Evolutionary conservation across 1,284 basidiomycete species (phyloP).

Genomic region (Cryptococcus floricola): DNA sequence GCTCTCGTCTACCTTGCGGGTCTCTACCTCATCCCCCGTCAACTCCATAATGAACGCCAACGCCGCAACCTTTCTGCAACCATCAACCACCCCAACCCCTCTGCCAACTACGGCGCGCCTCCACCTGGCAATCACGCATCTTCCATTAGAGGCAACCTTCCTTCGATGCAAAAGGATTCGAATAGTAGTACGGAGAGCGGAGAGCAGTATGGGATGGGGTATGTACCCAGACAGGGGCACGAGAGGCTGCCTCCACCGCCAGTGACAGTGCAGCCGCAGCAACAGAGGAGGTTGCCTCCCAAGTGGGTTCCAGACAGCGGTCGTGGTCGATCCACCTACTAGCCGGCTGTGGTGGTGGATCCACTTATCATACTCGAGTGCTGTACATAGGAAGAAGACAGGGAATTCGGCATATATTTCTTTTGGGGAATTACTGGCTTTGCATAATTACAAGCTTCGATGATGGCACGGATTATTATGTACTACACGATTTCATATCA

Average conservation of each 20-base stretch:
- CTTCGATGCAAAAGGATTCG: not conserved
- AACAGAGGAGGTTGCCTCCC: not conserved
- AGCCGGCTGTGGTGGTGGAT: too few species aligned
- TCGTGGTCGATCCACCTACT: too few species aligned
- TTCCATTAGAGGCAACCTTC: not conserved
- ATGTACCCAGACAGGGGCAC: not conserved
- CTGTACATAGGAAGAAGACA: too few species aligned
- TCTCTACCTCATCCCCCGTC: slow-evolving; percentile 18
- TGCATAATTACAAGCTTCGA: too few species aligned
- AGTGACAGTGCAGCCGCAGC: not conserved
- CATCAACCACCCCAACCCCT: not conserved
- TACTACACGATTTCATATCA: too few species aligned
- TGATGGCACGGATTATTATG: too few species aligned
- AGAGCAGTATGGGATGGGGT: not conserved
- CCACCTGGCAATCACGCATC: not conserved
- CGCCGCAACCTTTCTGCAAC: slow-evolving; percentile 4
- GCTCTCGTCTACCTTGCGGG: slow-evolving; percentile 16
- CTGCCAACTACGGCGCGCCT: not conserved
- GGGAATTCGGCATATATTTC: too few species aligned
- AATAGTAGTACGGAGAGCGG: not conserved
- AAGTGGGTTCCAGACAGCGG: not conserved
- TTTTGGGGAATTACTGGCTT: too few species aligned
- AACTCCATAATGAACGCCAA: slow-evolving; percentile 10
- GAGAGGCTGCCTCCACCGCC: not conserved
- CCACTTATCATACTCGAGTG: too few species aligned